Evolutionary conservation across 176 grass and related monocot genomes (phyloP).

Genomic region (Aegilops sharonensis): DNA sequence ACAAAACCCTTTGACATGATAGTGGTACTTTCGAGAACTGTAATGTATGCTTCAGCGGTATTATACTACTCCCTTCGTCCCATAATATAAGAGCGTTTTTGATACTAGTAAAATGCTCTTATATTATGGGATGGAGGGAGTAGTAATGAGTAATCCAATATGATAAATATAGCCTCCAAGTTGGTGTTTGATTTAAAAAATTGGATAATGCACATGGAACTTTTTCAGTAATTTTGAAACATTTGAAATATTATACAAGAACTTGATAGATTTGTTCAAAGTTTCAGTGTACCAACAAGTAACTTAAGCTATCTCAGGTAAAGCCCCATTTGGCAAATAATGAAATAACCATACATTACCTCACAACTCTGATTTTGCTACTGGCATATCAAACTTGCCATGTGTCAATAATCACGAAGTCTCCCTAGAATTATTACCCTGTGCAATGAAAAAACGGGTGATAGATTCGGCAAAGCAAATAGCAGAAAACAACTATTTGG

Average conservation of each 20-base stretch:
- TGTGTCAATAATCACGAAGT: background rate
- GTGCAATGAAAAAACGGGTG: background rate
- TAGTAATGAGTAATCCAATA: background rate
- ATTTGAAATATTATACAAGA: background rate
- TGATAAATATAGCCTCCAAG: slow-evolving; percentile 1
- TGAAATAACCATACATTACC: background rate
- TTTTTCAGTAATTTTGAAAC: background rate
- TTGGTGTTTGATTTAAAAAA: background rate
- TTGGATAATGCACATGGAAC: background rate
- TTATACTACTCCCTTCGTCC: too few relatives aligned
- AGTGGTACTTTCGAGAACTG: background rate
- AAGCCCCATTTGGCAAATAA: background rate
- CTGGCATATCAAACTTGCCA: background rate
- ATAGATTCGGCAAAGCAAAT: background rate
- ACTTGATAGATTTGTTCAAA: background rate
- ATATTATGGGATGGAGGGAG: too few relatives aligned
- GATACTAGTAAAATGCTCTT: too few relatives aligned
- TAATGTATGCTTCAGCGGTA: background rate
- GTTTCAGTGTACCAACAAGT: background rate
- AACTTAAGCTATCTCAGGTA: background rate
- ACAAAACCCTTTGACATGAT: background rate
- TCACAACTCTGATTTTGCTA: background rate
- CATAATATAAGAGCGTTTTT: too few relatives aligned
- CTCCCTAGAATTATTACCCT: background rate
- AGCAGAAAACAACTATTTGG: background rate